Evolutionary conservation across 331 rosid species (phyloP).

Genomic region (Telfairia occidentalis): DNA sequence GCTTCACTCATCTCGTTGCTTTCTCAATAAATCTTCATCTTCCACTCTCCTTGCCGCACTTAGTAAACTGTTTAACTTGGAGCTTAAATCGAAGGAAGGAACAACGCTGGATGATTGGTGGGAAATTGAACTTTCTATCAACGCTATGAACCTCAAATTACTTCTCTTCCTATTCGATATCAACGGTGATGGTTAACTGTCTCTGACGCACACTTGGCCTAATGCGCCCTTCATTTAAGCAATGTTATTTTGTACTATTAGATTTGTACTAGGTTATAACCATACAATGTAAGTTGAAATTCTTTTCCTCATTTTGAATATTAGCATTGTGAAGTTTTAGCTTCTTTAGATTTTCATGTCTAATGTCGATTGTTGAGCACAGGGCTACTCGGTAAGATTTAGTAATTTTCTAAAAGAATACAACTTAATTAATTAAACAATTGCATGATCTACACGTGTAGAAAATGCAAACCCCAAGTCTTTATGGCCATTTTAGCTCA

Average conservation of each 20-base stretch:
- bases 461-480: not conserved
- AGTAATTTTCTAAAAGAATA: not conserved
- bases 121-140: not conserved
- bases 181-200: not conserved
- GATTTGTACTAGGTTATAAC: not conserved
- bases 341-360: not conserved
- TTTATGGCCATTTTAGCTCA: not conserved
- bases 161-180: not conserved
- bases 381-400: not conserved
- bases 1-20: not conserved
- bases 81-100: not conserved
- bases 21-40: not conserved
- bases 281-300: conserved; percentile 4
- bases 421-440: not conserved
- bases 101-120: not conserved
- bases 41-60: not conserved
- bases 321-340: not conserved
- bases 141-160: not conserved
- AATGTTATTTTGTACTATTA: not conserved
- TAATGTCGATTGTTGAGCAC: not conserved
- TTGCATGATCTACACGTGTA: not conserved
- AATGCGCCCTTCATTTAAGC: not conserved
- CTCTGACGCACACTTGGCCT: not conserved
- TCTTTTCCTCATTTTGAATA: not conserved
- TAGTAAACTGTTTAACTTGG: not conserved